Evolutionary conservation across 2,329 filamentous ascomycete species (phyloP).

Genomic region (Ascosphaera pollenicola): DNA sequence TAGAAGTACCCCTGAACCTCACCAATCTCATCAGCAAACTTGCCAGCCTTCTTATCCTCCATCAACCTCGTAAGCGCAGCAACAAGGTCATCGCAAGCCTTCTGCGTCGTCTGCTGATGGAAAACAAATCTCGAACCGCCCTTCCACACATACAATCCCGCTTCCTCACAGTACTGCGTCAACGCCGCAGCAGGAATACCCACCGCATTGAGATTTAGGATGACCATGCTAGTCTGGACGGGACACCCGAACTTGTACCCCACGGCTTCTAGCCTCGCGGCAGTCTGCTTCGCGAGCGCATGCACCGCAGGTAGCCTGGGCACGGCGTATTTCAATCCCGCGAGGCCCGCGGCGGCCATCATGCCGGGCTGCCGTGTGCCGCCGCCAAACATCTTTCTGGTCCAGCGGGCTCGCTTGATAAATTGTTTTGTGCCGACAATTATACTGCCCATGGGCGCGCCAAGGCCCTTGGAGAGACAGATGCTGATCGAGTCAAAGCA

Average conservation of each 20-base stretch:
- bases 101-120: conserved; percentile 10
- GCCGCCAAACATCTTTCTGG: conserved; percentile 14
- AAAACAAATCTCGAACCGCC: conserved; percentile 9
- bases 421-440: conserved; percentile 10
- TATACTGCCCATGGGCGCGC: conserved; percentile 14
- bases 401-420: conserved; percentile 12
- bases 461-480: conserved; percentile 14
- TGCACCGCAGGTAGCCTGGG: conserved; percentile 9
- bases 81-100: conserved; percentile 7
- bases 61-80: conserved; percentile 8
- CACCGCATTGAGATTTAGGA: conserved; percentile 8
- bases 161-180: conserved; percentile 7
- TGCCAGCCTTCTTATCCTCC: conserved; percentile 7
- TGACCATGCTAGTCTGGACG: conserved; percentile 11
- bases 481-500: conserved; percentile 15
- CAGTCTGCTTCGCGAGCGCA: conserved; percentile 7
- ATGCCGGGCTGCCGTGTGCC: conserved; percentile 13
- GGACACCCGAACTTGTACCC: conserved; percentile 9
- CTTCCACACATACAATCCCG: conserved; percentile 7
- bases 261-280: conserved; percentile 6
- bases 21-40: conserved; percentile 1
- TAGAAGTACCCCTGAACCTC: not conserved
- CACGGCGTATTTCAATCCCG: conserved; percentile 8
- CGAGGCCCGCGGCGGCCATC: conserved; percentile 10
- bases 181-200: conserved; percentile 7